Conservation (phyloP, 148 eudicot species). For the Silene latifolia region DNA sequence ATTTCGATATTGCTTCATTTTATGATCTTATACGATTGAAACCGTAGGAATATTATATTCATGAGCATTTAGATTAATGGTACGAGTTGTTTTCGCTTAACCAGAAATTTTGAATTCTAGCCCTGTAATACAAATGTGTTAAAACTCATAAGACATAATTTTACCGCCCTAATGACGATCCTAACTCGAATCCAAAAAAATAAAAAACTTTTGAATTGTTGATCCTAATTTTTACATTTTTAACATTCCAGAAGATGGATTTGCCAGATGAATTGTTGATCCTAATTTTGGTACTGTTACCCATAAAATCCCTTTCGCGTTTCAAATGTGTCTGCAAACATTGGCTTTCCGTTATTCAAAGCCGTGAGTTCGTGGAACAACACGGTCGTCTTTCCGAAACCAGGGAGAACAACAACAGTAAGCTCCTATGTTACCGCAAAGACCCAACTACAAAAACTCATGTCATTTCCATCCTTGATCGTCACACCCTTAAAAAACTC, state of each 20-base stretch:
- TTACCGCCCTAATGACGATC: too few relatives aligned
- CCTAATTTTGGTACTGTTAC: not conserved
- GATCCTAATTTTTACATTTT: too few relatives aligned
- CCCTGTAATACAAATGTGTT: too few relatives aligned
- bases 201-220: too few relatives aligned
- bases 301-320: not conserved
- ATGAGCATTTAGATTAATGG: too few relatives aligned
- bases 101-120: too few relatives aligned
- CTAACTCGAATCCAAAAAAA: too few relatives aligned
- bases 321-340: slow-evolving; percentile 3
- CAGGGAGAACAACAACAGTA: not conserved
- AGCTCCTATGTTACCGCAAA: slow-evolving; percentile 1
- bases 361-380: not conserved
- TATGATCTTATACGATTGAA: too few relatives aligned
- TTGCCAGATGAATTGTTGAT: not conserved
- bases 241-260: not conserved
- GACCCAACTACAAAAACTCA: not conserved
- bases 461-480: not conserved
- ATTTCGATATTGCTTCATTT: too few relatives aligned
- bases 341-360: slow-evolving; percentile 2
- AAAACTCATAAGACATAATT: too few relatives aligned
- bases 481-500: not conserved
- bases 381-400: not conserved
- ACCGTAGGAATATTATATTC: too few relatives aligned
- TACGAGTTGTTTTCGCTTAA: too few relatives aligned